Evolutionary conservation across 768 basidiomycete species (phyloP), one percentile per base, ranked within the genome.

Genomic region (Termitomyces sp.): DNA sequence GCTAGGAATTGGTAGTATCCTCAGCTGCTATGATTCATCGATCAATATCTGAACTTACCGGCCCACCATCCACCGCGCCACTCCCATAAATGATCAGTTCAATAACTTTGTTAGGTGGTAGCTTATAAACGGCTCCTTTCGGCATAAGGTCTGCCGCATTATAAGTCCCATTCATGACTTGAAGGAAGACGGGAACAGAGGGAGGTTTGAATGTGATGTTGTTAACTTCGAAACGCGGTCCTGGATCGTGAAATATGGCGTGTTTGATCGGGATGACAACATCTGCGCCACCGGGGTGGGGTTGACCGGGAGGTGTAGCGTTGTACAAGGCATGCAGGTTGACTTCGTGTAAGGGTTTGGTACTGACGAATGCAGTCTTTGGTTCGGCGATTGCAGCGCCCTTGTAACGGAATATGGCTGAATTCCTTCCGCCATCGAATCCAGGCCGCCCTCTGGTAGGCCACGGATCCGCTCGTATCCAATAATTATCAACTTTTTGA

Each of bases 51-150:
- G n/a, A 30, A 52, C 55, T 56, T n/a, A 56, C 48, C 1, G 48
- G 55, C 9, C 55, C 55, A 42, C 55, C 48, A 26, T 34, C 48
- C 16, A 24, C 20, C 20, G 8, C 40, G 10, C 24, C 48, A 26
- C 46, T 40, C 22, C 55, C 55, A 42, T 43, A 49, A 20, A 52
- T 52, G 4, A 39, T 2, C 12, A 84, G 39, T 54, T 85, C 82
- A 52, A 85, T 72, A 22, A 75, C 71, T 51, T 78, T 71, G 63
- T 82, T 79, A 2, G 65, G 55, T 0, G 79, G 79, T 6, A 85
- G 64, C 10, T 68, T 65, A 55, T 76, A 82, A 4, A 82, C 71
- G 16, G 71, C 68, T 16, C 79, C 80, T 1, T 68, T 47, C 0
- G 76, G 72, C 4, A 78, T 68, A n/a, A 84, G 64, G 24, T 75